phyloP scores from a whole-genome alignment of 495 filamentous ascomycete genomes.

The Aspergillus homomorphus region DNA sequence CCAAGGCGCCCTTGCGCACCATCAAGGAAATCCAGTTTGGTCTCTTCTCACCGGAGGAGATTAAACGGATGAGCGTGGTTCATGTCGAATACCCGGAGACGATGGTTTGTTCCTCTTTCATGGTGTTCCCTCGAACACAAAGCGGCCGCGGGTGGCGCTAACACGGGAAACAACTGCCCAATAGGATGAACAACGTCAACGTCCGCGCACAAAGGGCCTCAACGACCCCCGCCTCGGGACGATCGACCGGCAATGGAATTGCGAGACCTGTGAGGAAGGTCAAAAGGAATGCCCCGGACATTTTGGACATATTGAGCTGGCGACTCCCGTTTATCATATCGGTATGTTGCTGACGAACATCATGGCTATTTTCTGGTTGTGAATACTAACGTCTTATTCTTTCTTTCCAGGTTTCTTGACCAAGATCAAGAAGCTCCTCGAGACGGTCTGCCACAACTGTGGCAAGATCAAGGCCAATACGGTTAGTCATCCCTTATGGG shows the following conservation, averaged over 20 bases:
- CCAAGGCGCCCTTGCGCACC: conserved; percentile 90
- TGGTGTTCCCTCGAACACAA: conserved; percentile 7
- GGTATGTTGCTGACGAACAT: conserved; percentile 46
- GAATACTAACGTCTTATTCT: conserved; percentile 38
- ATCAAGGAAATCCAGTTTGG: conserved; percentile 99
- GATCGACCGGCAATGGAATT: conserved; percentile 90
- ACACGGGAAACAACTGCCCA: conserved; percentile 14
- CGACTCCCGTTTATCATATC: conserved; percentile 85
- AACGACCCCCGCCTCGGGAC: conserved; percentile 94
- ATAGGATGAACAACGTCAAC: conserved; percentile 80
- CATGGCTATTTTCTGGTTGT: background rate
- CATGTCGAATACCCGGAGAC: conserved; percentile 95
- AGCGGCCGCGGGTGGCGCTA: conserved; percentile 18
- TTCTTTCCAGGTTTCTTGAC: conserved; percentile 75
- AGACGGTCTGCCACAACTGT: conserved; percentile 98
- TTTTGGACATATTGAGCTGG: conserved; percentile 96
- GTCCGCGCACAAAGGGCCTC: conserved; percentile 81
- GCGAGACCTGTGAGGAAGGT: conserved; percentile 88
- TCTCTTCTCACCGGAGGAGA: conserved; percentile 92
- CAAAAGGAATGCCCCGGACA: conserved; percentile 96
- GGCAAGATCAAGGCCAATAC: conserved; percentile 90
- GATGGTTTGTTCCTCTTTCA: conserved; percentile 59
- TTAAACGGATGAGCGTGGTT: conserved; percentile 93
- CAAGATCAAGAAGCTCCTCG: conserved; percentile 96
- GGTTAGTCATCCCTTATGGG: conserved; percentile 72